Conservation (phyloP, 1,139 yeast genomes). For the Tardiomyces blankii region DNA sequence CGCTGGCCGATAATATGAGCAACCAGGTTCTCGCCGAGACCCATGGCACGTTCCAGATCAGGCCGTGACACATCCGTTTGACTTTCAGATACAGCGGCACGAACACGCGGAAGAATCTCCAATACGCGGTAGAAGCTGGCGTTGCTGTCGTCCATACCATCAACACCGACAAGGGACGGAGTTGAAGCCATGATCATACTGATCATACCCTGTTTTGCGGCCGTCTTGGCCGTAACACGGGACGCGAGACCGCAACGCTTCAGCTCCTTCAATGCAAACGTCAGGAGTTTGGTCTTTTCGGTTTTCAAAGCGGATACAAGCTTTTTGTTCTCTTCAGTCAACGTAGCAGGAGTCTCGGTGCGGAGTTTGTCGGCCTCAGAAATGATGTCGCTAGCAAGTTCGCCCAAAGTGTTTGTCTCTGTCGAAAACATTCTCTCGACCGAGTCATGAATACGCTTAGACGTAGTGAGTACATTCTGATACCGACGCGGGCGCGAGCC, state of each 20-base stretch:
- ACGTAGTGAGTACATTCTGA: slow-evolving; percentile 37
- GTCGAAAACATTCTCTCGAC: slow-evolving; percentile 5
- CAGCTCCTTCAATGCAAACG: slow-evolving; percentile 66
- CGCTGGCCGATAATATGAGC: slow-evolving; percentile 33
- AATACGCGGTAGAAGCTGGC: slow-evolving; percentile 54
- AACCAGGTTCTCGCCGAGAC: slow-evolving; percentile 66
- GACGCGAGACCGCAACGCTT: slow-evolving; percentile 66
- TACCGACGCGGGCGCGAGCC: slow-evolving; percentile 43
- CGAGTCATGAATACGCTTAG: slow-evolving; percentile 12
- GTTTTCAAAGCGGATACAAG: slow-evolving; percentile 59
- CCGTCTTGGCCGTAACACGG: slow-evolving; percentile 52
- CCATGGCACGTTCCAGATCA: slow-evolving; percentile 68
- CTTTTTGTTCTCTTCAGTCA: slow-evolving; percentile 68
- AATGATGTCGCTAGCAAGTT: slow-evolving; percentile 43
- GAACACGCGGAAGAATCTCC: slow-evolving; percentile 70
- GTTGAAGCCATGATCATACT: slow-evolving; percentile 47
- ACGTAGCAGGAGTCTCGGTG: slow-evolving; percentile 63
- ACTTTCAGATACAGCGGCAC: slow-evolving; percentile 45
- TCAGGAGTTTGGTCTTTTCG: slow-evolving; percentile 67
- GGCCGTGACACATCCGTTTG: slow-evolving; percentile 65
- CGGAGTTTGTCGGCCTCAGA: slow-evolving; percentile 52
- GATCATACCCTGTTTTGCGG: slow-evolving; percentile 49
- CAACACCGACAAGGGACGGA: slow-evolving; percentile 31
- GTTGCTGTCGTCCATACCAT: slow-evolving; percentile 33
- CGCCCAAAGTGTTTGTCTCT: slow-evolving; percentile 33